Evolutionary conservation across 75 land plant genomes (phyloP), one percentile per base, ranked within the genome.

Genomic region (Pinus tabuliformis): DNA sequence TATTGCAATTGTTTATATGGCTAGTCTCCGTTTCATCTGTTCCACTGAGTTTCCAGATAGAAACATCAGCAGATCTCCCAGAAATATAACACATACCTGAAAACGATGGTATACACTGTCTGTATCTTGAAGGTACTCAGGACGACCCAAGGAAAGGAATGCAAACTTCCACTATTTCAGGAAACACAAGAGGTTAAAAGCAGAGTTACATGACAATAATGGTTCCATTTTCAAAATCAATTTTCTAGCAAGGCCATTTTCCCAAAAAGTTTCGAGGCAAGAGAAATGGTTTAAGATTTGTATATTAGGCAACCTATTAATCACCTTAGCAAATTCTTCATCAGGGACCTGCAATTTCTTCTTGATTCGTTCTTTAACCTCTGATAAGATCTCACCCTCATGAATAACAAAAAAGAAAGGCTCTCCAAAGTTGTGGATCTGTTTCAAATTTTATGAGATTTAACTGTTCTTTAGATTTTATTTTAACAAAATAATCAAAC

Each of bases 101-200:
- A 93, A 93, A 66, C 93, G 89, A 39, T 73, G 80, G n/a, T 87
- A 87, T 0, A 93, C 86, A 37, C 87, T 73, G 56, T 93, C 96
- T 42, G 83, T 59, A 70, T 91, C 89, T 57, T 85, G 78, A 63
- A 91, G 89, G 74, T 93, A 93, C 72, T 93, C 96, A 62, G 96
- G 93, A 14, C 96, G 91, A 62, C 90, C 92, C 83, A 93, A 62
- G 7, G 93, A 89, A 33, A 93, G 56, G 70, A 93, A 89, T 17
- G 93, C 96, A 86, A 93, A 93, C 79, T 89, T 93, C 96, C 96
- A 93, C 96, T 93, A 79, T 42, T 58, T 75, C 63, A 15, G 68
- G 52, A 52, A 52, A 7, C 5, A 15, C 65, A 61, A 72, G 30
- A 17, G 14, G 20, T 6, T 6, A 63, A 59, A 70, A 3, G 30